These are phyloP conservation scores for Scenedesmus sp. DNA, from an alignment of 163 green algal species.

Conservation along the genomic window DNA sequence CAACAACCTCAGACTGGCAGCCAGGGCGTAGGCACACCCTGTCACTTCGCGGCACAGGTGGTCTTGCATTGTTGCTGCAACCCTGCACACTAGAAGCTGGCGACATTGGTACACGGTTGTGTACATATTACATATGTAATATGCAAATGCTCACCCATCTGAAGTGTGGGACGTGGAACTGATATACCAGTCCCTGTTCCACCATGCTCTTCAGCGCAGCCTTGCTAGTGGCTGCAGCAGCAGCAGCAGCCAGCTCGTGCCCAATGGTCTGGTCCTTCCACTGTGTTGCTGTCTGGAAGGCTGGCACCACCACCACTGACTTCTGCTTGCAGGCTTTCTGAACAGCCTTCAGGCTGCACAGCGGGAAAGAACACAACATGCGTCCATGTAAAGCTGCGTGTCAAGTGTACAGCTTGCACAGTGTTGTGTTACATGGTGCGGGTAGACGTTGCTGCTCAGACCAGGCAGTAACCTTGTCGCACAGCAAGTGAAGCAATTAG, in stretches of 20 bases:
- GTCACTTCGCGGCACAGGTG: too few species aligned
- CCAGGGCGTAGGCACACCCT: too few species aligned
- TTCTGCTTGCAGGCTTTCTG: neutral
- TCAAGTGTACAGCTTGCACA: too few species aligned
- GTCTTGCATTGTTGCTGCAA: too few species aligned
- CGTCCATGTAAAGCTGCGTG: neutral
- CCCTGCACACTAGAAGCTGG: too few species aligned
- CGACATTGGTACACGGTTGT: too few species aligned
- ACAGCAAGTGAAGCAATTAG: too few species aligned
- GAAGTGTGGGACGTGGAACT: slow-evolving; percentile 11
- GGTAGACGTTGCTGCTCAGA: too few species aligned
- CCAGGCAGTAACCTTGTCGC: too few species aligned
- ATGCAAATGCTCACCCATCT: neutral
- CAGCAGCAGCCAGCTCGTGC: neutral
- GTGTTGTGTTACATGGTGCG: too few species aligned
- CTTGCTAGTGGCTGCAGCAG: neutral
- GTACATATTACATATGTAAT: too few species aligned
- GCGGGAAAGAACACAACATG: neutral
- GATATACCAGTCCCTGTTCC: neutral
- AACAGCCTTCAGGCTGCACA: neutral
- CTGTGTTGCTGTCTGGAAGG: slow-evolving; percentile 20
- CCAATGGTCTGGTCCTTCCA: neutral
- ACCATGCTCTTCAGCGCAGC: neutral
- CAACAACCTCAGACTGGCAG: too few species aligned
- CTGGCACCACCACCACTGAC: slow-evolving; percentile 12